Percentiles rank a stretch among this genome's conserved stretches.
These are phyloP conservation scores for Fusarium azukiicola DNA, from an alignment of 2,329 filamentous ascomycete genomes.

Conservation along the genomic window DNA sequence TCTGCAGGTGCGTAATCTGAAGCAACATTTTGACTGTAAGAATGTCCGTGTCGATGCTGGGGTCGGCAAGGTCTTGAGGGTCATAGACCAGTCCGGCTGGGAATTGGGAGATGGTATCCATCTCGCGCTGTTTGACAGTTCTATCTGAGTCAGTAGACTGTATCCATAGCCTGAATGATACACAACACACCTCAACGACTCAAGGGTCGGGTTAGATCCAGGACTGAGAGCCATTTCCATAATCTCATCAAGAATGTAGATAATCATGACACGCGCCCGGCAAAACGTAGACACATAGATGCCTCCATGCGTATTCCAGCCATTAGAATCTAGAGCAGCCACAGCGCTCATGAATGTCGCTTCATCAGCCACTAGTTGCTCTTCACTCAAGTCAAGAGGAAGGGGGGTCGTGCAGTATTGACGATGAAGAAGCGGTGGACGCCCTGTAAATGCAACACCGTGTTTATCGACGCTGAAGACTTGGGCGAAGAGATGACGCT, in stretches of 20 bases:
- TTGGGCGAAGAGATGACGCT: slow-evolving; percentile 55
- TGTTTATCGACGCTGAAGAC: slow-evolving; percentile 63
- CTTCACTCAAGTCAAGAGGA: slow-evolving; percentile 65
- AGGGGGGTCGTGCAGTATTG: slow-evolving; percentile 62
- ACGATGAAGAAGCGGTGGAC: slow-evolving; percentile 60
- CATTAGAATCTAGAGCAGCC: slow-evolving; percentile 57
- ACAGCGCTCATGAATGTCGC: slow-evolving; percentile 27
- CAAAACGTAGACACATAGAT: slow-evolving; percentile 58
- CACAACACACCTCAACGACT: slow-evolving; percentile 19
- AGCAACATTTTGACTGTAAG: slow-evolving; percentile 25
- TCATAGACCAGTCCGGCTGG: slow-evolving; percentile 22
- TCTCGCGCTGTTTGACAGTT: slow-evolving; percentile 22
- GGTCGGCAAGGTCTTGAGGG: slow-evolving; percentile 17
- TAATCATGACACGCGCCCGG: slow-evolving; percentile 51
- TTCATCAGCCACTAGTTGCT: slow-evolving; percentile 58
- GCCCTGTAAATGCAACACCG: slow-evolving; percentile 65
- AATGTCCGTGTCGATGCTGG: background rate
- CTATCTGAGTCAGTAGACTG: slow-evolving; percentile 10
- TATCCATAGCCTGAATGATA: background rate
- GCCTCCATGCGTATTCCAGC: slow-evolving; percentile 61
- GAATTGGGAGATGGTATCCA: slow-evolving; percentile 19
- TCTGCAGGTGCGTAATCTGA: slow-evolving; percentile 30
- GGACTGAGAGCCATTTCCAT: slow-evolving; percentile 54
- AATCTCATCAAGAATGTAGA: slow-evolving; percentile 52
- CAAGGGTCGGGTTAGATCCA: background rate